phyloP scores from a whole-genome alignment of 768 basidiomycete species.

The Leccinum uliginosum region DNA sequence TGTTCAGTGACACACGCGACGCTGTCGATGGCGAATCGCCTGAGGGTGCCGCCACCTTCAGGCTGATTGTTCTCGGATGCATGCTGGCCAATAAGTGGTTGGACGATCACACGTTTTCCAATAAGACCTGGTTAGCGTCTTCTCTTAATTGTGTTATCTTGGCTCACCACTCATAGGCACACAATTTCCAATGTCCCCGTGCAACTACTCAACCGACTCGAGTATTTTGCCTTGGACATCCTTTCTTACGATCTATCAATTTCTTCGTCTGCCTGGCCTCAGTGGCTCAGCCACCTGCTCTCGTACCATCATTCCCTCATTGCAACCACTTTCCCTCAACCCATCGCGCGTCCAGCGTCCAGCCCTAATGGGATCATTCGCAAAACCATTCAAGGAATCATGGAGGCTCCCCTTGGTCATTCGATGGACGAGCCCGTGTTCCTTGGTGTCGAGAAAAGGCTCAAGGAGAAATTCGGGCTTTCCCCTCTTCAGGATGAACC shows the following conservation, averaged over 20 bases:
- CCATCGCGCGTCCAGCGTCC: slow-evolving; percentile 72
- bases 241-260: slow-evolving; percentile 70
- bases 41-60: slow-evolving; percentile 64
- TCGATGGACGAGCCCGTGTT: slow-evolving; percentile 55
- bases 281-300: slow-evolving; percentile 65
- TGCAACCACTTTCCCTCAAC: slow-evolving; percentile 59
- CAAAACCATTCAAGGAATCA: slow-evolving; percentile 64
- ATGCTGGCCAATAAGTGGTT: slow-evolving; percentile 90
- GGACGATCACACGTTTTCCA: slow-evolving; percentile 85
- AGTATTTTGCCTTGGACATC: slow-evolving; percentile 65
- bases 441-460: slow-evolving; percentile 64
- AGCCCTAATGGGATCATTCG: slow-evolving; percentile 69
- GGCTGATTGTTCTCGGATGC: slow-evolving; percentile 71
- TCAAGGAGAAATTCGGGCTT: slow-evolving; percentile 47
- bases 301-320: slow-evolving; percentile 62
- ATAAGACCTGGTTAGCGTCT: slow-evolving; percentile 73
- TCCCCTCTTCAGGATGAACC: slow-evolving; percentile 35
- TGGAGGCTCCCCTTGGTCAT: slow-evolving; percentile 42
- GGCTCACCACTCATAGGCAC: slow-evolving; percentile 48
- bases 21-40: slow-evolving; percentile 41
- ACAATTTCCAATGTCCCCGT: slow-evolving; percentile 75
- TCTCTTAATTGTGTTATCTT: neutral
- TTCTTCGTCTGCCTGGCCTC: slow-evolving; percentile 57
- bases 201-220: slow-evolving; percentile 63
- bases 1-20: slow-evolving; percentile 49